These are phyloP conservation scores for Anaeromyces robustus DNA, from an alignment of 192 early-diverging fungal species.

Conservation along the genomic window DNA sequence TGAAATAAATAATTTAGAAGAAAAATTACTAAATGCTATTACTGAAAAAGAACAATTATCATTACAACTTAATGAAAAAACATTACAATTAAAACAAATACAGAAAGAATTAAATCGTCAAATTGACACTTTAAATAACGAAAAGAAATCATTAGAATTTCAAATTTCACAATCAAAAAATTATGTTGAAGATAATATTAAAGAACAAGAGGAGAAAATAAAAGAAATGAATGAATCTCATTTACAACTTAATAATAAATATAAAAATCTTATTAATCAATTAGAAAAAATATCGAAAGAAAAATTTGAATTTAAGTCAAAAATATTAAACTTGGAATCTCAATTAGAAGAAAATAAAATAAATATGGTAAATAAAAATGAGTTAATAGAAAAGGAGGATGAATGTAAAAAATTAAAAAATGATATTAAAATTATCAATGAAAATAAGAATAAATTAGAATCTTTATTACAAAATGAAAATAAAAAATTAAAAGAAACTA, in stretches of 20 bases:
- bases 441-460: not conserved
- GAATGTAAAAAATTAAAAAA: not conserved
- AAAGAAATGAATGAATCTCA: not conserved
- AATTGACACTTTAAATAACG: not conserved
- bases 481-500: not conserved
- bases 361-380: not conserved
- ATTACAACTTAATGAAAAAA: not conserved
- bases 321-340: not conserved
- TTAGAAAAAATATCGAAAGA: not conserved
- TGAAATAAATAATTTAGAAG: not conserved
- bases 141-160: not conserved
- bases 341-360: not conserved
- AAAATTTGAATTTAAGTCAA: not conserved
- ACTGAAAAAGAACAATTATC: not conserved
- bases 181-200: not conserved
- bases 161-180: not conserved
- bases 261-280: not conserved
- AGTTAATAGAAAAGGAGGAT: not conserved
- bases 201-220: not conserved
- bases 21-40: not conserved
- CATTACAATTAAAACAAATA: not conserved
- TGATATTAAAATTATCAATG: not conserved
- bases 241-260: not conserved
- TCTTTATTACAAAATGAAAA: not conserved
- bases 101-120: not conserved